Base-by-base conservation (phyloP, 2,329 filamentous ascomycete species). In the Metarhizium rileyi region DNA sequence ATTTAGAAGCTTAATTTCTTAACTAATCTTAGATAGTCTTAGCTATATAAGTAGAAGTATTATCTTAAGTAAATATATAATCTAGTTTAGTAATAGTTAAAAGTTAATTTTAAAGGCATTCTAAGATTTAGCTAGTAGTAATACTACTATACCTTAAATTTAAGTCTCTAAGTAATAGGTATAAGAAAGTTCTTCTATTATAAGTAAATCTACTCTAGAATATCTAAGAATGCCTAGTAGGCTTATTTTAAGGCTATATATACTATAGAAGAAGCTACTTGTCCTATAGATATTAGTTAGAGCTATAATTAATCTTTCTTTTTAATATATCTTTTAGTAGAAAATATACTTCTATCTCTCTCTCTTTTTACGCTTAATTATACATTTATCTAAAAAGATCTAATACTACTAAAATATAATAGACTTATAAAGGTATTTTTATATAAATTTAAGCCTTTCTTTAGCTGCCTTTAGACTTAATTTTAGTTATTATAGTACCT, bases 21-120 rank as follows among this genome's bases (percentile, higher is more conserved):
- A 53, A 26, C 53, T 27, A 55, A 2, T 45, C 25, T 40, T 55
- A 23, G 0, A 55, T 26, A 18, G 49, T 26, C 7, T 16, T 1
- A 28, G 40, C 38, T 33, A 9, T 53, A 45, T 50, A 14, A 30
- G 38, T 45, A 27, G 44, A 10, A 8, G 47, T 38, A 40, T 53
- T 55, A 55, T 55, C 47, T 50, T 55, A 16, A 5, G 43, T 35
- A 20, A 53, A 50, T 16, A 47, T 46, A 47, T 36, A 44, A 41
- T 49, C 30, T 18, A 47, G 47, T 38, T 52, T 42, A 25, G 20
- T 8, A 46, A 55, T 55, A 27, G 38, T 55, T 43, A 26, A 44
- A 16, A 55, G 46, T 30, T 52, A 35, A 10, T 50, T 33, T 36
- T 52, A 6, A 25, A 55, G 48, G 51, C n/a, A n/a, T n/a, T n/a